These are phyloP conservation scores for Pseudognaphalium luteoalbum DNA, from an alignment of 129 eudicot species.

Conservation along the genomic window DNA sequence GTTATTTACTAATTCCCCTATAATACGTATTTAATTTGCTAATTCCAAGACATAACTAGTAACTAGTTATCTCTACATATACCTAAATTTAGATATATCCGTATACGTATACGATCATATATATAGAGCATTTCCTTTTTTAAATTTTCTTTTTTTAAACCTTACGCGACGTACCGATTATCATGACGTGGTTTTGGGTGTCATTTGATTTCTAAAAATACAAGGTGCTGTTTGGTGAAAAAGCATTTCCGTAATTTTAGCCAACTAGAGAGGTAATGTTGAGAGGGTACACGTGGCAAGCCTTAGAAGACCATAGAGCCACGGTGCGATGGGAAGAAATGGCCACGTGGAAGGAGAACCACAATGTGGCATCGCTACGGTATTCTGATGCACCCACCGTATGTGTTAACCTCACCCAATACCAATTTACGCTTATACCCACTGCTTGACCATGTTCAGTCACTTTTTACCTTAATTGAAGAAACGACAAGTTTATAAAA, in stretches of 20 bases:
- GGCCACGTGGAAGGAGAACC: constrained; percentile 30
- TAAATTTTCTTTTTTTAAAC: background rate
- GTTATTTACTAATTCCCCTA: background rate
- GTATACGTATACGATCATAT: too few relatives aligned
- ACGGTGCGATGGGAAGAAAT: constrained; percentile 17
- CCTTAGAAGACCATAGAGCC: constrained; percentile 7
- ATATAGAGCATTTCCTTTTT: background rate
- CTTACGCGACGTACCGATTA: constrained; percentile 1
- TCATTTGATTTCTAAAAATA: constrained; percentile 14
- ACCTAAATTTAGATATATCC: too few relatives aligned
- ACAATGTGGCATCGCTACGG: constrained; percentile 25
- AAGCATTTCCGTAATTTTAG: background rate
- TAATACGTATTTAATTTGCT: background rate
- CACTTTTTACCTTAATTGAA: background rate
- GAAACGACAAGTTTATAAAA: constrained; percentile 15
- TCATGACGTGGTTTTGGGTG: constrained; percentile 2
- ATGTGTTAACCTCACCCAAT: constrained; percentile 15
- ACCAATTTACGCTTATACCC: constrained; percentile 26
- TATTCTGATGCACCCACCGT: background rate
- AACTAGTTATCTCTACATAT: too few relatives aligned
- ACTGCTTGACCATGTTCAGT: background rate
- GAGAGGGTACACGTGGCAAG: constrained; percentile 25
- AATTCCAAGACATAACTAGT: background rate
- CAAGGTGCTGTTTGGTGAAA: constrained; percentile 10
- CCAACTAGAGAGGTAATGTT: constrained; percentile 2